Percentiles rank a stretch among this genome's conserved stretches.
phyloP scores from a whole-genome alignment of 2,329 filamentous ascomycete species.

The Aspergillus sp. region DNA sequence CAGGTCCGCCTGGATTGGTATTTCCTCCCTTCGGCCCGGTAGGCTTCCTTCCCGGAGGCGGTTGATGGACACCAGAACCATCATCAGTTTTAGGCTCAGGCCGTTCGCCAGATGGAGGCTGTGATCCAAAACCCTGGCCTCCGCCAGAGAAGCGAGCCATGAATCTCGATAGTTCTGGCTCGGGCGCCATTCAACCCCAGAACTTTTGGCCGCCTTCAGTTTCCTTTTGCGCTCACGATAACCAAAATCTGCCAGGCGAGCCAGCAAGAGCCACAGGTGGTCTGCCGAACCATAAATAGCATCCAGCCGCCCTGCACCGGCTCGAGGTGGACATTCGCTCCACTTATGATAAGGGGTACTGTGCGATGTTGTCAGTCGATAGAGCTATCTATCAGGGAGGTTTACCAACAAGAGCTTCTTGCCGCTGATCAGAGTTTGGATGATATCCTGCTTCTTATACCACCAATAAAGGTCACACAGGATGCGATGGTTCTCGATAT shows the following conservation, averaged over 20 bases:
- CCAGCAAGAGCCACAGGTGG: constrained; percentile 73
- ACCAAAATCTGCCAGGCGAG: constrained; percentile 68
- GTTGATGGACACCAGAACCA: too few species aligned
- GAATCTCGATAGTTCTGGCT: constrained; percentile 38
- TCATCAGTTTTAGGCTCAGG: too few species aligned
- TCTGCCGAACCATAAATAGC: constrained; percentile 84
- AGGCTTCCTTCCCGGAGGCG: constrained; percentile 7
- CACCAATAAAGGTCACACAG: constrained; percentile 89
- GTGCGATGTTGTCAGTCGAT: constrained; percentile 14
- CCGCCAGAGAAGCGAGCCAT: constrained; percentile 21
- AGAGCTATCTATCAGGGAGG: background rate
- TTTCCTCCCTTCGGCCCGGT: constrained; percentile 5
- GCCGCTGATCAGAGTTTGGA: constrained; percentile 81
- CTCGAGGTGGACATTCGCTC: constrained; percentile 80
- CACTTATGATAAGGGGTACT: constrained; percentile 73
- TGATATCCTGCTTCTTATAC: constrained; percentile 89
- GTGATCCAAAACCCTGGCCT: too few species aligned
- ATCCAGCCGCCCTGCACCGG: constrained; percentile 65
- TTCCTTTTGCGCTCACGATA: constrained; percentile 72
- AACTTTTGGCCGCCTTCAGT: constrained; percentile 53
- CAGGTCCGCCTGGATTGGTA: constrained; percentile 4
- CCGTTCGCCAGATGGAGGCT: too few species aligned
- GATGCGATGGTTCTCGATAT: constrained; percentile 71
- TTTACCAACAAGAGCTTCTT: constrained; percentile 69
- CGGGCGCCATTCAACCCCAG: constrained; percentile 49